Conservation (phyloP, 2,329 filamentous ascomycete genomes). For the Balansia obtecta region DNA sequence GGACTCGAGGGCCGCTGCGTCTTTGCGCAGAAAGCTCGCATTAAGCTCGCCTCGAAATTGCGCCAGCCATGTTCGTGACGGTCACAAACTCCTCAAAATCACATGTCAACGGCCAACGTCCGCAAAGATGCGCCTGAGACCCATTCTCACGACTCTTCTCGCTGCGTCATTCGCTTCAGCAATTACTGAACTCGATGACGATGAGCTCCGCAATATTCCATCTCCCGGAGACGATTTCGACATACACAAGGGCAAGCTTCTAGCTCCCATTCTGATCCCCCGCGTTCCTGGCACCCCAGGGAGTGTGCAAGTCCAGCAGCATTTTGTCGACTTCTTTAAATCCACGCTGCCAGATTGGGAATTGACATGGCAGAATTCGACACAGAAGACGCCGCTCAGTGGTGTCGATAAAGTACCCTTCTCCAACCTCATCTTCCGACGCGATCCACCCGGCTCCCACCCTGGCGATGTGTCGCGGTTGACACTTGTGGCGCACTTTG, state of each 20-base stretch:
- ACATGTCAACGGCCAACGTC: too few species aligned
- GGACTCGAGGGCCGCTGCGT: background rate
- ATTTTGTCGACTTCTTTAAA: slow-evolving; percentile 75
- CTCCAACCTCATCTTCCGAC: slow-evolving; percentile 70
- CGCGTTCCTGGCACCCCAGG: slow-evolving; percentile 81
- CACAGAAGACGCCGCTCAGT: slow-evolving; percentile 65
- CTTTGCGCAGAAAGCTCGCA: background rate
- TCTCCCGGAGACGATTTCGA: slow-evolving; percentile 66
- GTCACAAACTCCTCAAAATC: background rate
- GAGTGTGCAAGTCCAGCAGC: slow-evolving; percentile 57
- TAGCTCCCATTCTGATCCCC: slow-evolving; percentile 77
- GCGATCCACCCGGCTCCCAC: slow-evolving; percentile 74
- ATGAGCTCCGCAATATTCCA: slow-evolving; percentile 58
- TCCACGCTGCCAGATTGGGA: slow-evolving; percentile 66
- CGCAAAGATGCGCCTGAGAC: slow-evolving; percentile 4
- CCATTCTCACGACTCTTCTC: slow-evolving; percentile 1
- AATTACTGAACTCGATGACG: slow-evolving; percentile 54
- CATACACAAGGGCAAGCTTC: slow-evolving; percentile 59
- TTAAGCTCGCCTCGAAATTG: too few species aligned
- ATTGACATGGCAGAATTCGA: slow-evolving; percentile 81
- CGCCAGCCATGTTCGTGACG: background rate
- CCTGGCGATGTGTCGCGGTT: slow-evolving; percentile 66
- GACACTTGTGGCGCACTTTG: slow-evolving; percentile 88
- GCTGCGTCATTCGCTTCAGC: slow-evolving; percentile 15
- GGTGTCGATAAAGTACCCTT: slow-evolving; percentile 65